These are phyloP conservation scores for Plantago lanceolata DNA, from an alignment of 305 asterid genomes.

Conservation along the genomic window DNA sequence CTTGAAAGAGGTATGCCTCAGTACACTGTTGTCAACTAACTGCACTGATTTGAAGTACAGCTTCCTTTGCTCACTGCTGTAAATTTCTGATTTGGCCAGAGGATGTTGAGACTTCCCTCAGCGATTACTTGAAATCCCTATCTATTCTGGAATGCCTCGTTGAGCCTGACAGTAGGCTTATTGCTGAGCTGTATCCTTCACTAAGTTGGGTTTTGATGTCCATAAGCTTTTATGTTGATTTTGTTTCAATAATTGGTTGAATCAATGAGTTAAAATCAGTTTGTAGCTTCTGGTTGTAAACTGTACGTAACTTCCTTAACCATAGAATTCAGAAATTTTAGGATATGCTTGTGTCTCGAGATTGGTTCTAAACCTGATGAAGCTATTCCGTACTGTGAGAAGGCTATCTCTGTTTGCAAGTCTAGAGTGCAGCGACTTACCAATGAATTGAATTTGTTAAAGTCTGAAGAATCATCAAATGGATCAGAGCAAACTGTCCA, in stretches of 20 bases:
- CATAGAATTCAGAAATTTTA: constrained; percentile 57
- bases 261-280: no score
- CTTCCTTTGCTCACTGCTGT: constrained; percentile 15
- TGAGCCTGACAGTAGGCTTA: constrained; percentile 78
- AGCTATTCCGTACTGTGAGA: constrained; percentile 82
- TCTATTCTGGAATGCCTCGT: constrained; percentile 71
- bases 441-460: constrained; percentile 35
- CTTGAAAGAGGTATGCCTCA: constrained; percentile 73
- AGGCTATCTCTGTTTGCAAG: constrained; percentile 73
- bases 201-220: neutral
- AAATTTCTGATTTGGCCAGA: constrained; percentile 38
- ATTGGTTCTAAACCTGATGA: constrained; percentile 79
- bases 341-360: constrained; percentile 87
- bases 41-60: neutral
- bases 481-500: constrained; percentile 31
- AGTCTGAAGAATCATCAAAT: constrained; percentile 21
- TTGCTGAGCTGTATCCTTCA: constrained; percentile 92
- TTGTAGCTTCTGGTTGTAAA: no score
- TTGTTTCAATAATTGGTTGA: no score
- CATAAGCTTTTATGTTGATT: neutral
- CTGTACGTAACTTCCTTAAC: constrained; percentile 30
- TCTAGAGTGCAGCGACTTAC: constrained; percentile 57
- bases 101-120: constrained; percentile 83
- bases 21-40: constrained; percentile 8
- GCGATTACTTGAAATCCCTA: constrained; percentile 83